Evolutionary conservation across 2,329 filamentous ascomycete species (phyloP).

Genomic region (Fusarium coicis): DNA sequence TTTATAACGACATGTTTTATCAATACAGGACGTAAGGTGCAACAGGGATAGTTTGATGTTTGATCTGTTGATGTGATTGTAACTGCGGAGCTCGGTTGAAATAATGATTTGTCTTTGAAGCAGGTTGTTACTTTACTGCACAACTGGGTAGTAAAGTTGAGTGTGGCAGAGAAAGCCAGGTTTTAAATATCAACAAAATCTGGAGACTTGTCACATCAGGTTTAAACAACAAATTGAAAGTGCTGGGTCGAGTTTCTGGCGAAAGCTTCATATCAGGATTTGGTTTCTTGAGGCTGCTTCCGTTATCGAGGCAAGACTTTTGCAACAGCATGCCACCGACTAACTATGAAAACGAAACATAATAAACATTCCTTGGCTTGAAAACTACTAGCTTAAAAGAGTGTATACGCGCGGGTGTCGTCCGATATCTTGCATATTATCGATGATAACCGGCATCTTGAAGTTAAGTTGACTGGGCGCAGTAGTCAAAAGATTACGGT

Average conservation of each 20-base stretch:
- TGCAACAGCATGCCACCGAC: background rate
- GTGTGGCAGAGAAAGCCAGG: too few relatives aligned
- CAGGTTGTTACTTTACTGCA: too few relatives aligned
- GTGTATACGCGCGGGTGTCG: rapidly evolving
- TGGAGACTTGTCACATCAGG: rapidly evolving
- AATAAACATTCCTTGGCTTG: too few relatives aligned
- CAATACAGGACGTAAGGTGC: rapidly evolving
- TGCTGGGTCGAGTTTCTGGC: too few relatives aligned
- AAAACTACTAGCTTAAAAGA: rapidly evolving
- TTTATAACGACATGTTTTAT: rapidly evolving
- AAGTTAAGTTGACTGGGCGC: background rate
- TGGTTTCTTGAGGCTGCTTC: background rate
- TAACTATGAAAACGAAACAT: rapidly evolving
- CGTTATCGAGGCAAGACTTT: too few relatives aligned
- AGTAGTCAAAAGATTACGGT: background rate
- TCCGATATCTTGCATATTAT: background rate
- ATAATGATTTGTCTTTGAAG: too few relatives aligned
- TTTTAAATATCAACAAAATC: rapidly evolving
- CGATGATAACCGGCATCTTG: background rate
- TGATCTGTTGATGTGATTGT: background rate
- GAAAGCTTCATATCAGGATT: too few relatives aligned
- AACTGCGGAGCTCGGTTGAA: too few relatives aligned
- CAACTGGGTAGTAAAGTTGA: too few relatives aligned
- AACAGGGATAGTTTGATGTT: rapidly evolving
- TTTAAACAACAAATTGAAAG: too few relatives aligned